phyloP scores from a whole-genome alignment of 176 grass and related monocot genomes.

The Avena sativa region DNA sequence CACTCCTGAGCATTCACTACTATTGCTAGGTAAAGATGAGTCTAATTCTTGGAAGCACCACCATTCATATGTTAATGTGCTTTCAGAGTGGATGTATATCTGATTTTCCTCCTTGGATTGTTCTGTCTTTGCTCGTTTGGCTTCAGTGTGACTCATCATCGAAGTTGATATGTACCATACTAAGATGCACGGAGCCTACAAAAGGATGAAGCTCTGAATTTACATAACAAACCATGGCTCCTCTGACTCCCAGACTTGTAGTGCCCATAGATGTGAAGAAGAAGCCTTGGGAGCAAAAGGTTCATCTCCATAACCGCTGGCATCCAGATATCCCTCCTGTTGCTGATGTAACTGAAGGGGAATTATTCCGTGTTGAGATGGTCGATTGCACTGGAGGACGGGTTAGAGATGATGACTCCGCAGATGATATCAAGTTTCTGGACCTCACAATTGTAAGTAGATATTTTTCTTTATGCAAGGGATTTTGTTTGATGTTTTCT shows the following conservation, averaged over 20 bases:
- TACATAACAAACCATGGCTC: constrained; percentile 56
- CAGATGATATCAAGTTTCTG: constrained; percentile 79
- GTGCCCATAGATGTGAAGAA: constrained; percentile 88
- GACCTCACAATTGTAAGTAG: constrained; percentile 72
- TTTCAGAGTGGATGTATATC: constrained; percentile 28
- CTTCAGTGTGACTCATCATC: constrained; percentile 26
- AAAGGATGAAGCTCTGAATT: constrained; percentile 20
- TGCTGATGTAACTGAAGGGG: constrained; percentile 80
- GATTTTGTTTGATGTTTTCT: not conserved
- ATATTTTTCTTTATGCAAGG: constrained; percentile 13
- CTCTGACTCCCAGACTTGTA: constrained; percentile 71
- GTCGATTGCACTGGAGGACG: constrained; percentile 74
- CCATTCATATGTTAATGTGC: not conserved
- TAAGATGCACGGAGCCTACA: constrained; percentile 28
- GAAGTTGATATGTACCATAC: not conserved
- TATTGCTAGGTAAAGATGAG: constrained; percentile 17
- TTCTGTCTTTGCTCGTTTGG: constrained; percentile 26
- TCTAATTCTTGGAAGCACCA: constrained; percentile 35
- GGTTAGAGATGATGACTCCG: constrained; percentile 70
- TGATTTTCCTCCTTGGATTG: constrained; percentile 10
- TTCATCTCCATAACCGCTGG: constrained; percentile 90
- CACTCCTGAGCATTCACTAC: constrained; percentile 19
- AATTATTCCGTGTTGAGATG: constrained; percentile 89
- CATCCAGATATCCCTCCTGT: constrained; percentile 83
- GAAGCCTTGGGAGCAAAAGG: constrained; percentile 77